A percentile compares a stretch with the other conserved stretches of the same genome.
Evolutionary conservation across 352 stramenopile species (phyloP).

Genomic region (Phytophthora pisi): DNA sequence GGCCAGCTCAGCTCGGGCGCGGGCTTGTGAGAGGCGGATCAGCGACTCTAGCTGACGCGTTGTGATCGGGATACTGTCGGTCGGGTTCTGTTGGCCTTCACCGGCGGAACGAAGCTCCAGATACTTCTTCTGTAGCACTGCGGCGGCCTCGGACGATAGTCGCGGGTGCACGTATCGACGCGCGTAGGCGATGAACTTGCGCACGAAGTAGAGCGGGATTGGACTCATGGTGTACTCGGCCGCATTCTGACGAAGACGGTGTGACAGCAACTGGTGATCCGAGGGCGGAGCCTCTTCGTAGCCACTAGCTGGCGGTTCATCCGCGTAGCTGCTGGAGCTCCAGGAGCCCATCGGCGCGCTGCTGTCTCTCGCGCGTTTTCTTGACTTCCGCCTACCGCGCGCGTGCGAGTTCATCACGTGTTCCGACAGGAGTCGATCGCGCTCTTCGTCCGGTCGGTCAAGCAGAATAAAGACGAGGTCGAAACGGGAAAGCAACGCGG

Average conservation of each 20-base stretch:
- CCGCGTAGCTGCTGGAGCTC: slow-evolving; percentile 27
- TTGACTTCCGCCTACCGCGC: slow-evolving; percentile 36
- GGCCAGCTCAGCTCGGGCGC: slow-evolving; percentile 94
- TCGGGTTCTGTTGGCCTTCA: slow-evolving; percentile 45
- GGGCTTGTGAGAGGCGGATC: slow-evolving; percentile 90
- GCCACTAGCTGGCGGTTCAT: slow-evolving; percentile 18
- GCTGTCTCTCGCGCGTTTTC: slow-evolving; percentile 37
- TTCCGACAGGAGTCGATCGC: slow-evolving; percentile 93
- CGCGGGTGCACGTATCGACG: slow-evolving; percentile 94
- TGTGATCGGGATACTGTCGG: slow-evolving; percentile 90
- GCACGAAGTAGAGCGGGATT: slow-evolving; percentile 86
- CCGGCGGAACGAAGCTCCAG: slow-evolving; percentile 82
- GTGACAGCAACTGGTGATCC: slow-evolving; percentile 44
- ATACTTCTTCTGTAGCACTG: slow-evolving; percentile 90
- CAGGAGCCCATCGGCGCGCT: slow-evolving; percentile 24
- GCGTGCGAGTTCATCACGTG: slow-evolving; percentile 95
- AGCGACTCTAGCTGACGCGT: slow-evolving; percentile 97
- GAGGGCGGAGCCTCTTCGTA: slow-evolving; percentile 18
- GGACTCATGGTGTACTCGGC: slow-evolving; percentile 48
- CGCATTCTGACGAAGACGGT: slow-evolving; percentile 58
- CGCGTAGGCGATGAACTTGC: slow-evolving; percentile 98
- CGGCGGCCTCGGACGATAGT: slow-evolving; percentile 57
- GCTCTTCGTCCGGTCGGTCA: slow-evolving; percentile 92
- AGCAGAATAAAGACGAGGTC: slow-evolving; percentile 98
- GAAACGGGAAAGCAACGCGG: slow-evolving; percentile 96